Evolutionary conservation across 441 rosid species (phyloP).

Genomic region (Codiaeum variegatum): DNA sequence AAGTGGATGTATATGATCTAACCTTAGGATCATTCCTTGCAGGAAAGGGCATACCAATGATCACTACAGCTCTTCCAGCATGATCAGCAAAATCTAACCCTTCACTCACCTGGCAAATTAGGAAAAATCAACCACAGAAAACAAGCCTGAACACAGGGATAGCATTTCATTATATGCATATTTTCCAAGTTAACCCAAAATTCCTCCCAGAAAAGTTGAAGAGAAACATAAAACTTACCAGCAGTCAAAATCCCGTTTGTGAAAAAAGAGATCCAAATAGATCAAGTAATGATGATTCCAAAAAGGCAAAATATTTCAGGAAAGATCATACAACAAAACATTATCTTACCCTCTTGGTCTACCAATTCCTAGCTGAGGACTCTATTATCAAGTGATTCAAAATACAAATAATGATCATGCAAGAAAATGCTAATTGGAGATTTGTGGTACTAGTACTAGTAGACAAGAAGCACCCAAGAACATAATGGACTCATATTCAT

Average conservation of each 20-base stretch:
- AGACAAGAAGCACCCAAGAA: neutral
- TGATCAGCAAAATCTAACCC: slow-evolving; percentile 96
- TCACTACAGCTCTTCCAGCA: slow-evolving; percentile 93
- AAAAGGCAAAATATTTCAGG: neutral
- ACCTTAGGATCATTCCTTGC: slow-evolving; percentile 85
- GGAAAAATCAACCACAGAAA: slow-evolving; percentile 19
- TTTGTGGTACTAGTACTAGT: neutral
- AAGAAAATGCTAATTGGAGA: neutral
- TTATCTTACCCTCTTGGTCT: neutral
- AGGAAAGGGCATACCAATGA: slow-evolving; percentile 94
- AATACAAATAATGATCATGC: neutral
- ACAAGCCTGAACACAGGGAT: slow-evolving; percentile 14
- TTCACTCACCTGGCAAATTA: slow-evolving; percentile 81
- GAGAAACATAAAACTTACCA: neutral
- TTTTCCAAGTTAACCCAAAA: neutral
- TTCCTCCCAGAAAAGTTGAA: no score
- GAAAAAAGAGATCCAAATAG: slow-evolving; percentile 9
- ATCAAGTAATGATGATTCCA: neutral
- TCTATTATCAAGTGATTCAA: neutral
- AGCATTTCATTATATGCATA: neutral
- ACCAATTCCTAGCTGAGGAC: neutral
- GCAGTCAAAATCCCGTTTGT: neutral
- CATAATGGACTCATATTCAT: neutral
- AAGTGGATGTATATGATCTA: slow-evolving; percentile 17
- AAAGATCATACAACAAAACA: slow-evolving; percentile 14